These are phyloP conservation scores for Sanghuangporus sanghuang DNA, from an alignment of 1,284 basidiomycete species.

Conservation along the genomic window DNA sequence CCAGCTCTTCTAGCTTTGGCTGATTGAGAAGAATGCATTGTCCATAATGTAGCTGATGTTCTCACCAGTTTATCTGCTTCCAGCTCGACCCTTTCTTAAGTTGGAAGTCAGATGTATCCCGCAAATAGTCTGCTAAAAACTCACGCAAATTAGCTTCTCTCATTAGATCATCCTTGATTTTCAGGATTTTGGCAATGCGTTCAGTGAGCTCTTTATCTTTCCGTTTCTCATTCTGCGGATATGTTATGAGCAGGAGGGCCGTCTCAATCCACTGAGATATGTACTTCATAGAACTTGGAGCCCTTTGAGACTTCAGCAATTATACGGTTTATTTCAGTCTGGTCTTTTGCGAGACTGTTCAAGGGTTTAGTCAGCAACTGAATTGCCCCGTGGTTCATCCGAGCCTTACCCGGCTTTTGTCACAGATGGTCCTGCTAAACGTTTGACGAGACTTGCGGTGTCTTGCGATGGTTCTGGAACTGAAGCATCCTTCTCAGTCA, in stretches of 20 bases:
- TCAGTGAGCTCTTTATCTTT: slow-evolving; percentile 78
- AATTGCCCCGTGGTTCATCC: background rate
- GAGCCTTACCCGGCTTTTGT: slow-evolving; percentile 66
- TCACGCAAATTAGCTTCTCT: slow-evolving; percentile 55
- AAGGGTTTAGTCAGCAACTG: background rate
- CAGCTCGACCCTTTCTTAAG: slow-evolving; percentile 36
- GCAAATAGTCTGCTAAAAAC: slow-evolving; percentile 23
- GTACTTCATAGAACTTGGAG: slow-evolving; percentile 78
- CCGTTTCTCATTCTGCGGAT: slow-evolving; percentile 68
- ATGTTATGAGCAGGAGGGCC: slow-evolving; percentile 22
- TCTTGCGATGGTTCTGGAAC: slow-evolving; percentile 11
- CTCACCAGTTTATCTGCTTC: slow-evolving; percentile 47
- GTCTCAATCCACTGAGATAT: slow-evolving; percentile 33
- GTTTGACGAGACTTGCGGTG: slow-evolving; percentile 53
- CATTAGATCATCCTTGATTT: slow-evolving; percentile 56
- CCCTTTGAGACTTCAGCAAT: slow-evolving; percentile 81
- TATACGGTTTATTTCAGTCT: slow-evolving; percentile 72
- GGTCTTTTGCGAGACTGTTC: slow-evolving; percentile 65
- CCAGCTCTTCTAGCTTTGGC: slow-evolving; percentile 69
- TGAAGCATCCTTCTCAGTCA: background rate
- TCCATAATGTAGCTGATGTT: background rate
- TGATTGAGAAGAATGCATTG: background rate
- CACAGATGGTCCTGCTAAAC: slow-evolving; percentile 72
- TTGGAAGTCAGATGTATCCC: background rate
- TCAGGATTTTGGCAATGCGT: slow-evolving; percentile 61